phyloP scores from a whole-genome alignment of 176 grass and related monocot genomes.

The Aegilops umbellulata region DNA sequence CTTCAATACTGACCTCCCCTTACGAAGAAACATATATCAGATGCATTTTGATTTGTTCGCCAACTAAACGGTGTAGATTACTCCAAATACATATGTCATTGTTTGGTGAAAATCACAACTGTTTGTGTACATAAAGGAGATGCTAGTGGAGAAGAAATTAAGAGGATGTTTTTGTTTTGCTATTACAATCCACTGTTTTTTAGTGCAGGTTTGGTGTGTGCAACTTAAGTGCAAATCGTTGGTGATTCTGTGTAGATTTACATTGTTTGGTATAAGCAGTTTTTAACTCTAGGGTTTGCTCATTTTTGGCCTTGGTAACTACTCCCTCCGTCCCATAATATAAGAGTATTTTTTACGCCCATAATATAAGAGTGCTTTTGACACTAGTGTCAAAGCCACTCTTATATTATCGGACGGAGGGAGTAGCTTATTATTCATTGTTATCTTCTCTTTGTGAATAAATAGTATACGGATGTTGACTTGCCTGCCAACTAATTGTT shows the following conservation, averaged over 20 bases:
- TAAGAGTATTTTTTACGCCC: too few relatives aligned
- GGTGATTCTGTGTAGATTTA: too few relatives aligned
- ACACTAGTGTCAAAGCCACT: too few relatives aligned
- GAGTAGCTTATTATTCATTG: not conserved
- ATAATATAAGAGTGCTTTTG: too few relatives aligned
- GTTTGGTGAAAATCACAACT: not conserved
- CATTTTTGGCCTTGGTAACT: too few relatives aligned
- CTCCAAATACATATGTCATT: too few relatives aligned
- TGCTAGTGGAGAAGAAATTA: not conserved
- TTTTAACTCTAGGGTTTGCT: too few relatives aligned
- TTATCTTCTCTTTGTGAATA: not conserved
- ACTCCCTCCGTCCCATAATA: too few relatives aligned
- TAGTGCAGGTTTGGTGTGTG: too few relatives aligned
- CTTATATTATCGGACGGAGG: too few relatives aligned
- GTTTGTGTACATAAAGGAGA: not conserved
- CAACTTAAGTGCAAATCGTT: too few relatives aligned
- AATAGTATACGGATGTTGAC: not conserved
- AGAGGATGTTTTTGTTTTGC: not conserved
- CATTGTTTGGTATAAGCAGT: too few relatives aligned
- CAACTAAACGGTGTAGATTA: not conserved
- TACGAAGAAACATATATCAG: not conserved
- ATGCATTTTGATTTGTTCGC: not conserved
- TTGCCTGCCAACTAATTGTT: not conserved
- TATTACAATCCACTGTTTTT: not conserved
- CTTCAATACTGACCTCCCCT: not conserved